phyloP scores from a whole-genome alignment of 306 rosid species.

The Casuarina cunninghamiana region DNA sequence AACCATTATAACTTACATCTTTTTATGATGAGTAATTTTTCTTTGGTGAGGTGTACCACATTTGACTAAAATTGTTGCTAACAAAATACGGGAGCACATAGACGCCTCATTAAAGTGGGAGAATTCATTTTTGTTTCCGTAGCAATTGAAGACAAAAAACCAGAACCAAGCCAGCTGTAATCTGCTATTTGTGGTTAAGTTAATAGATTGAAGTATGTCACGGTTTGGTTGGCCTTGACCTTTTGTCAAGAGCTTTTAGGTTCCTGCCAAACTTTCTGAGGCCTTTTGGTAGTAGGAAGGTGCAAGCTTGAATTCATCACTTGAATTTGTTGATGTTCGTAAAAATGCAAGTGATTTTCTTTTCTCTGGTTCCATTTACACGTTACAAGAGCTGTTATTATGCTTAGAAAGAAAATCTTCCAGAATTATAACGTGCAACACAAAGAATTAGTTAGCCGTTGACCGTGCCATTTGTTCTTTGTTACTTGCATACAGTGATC shows the following conservation, averaged over 20 bases:
- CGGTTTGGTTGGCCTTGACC: conserved; percentile 3
- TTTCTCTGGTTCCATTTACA: background rate
- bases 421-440: background rate
- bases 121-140: background rate
- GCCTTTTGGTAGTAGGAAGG: background rate
- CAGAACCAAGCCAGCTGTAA: background rate
- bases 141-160: background rate
- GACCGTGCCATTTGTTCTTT: no score
- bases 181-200: background rate
- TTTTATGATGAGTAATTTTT: background rate
- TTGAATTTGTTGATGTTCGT: background rate
- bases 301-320: background rate
- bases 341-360: background rate
- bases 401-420: background rate
- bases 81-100: background rate
- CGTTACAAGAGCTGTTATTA: background rate
- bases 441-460: background rate
- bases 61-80: background rate
- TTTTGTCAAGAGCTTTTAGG: background rate
- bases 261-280: background rate
- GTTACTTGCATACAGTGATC: no score
- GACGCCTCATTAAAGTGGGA: background rate
- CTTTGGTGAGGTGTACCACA: no score
- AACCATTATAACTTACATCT: background rate
- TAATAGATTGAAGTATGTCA: background rate